Conservation (phyloP, 2,329 filamentous ascomycete species). For the Arachnomyces sp. region DNA sequence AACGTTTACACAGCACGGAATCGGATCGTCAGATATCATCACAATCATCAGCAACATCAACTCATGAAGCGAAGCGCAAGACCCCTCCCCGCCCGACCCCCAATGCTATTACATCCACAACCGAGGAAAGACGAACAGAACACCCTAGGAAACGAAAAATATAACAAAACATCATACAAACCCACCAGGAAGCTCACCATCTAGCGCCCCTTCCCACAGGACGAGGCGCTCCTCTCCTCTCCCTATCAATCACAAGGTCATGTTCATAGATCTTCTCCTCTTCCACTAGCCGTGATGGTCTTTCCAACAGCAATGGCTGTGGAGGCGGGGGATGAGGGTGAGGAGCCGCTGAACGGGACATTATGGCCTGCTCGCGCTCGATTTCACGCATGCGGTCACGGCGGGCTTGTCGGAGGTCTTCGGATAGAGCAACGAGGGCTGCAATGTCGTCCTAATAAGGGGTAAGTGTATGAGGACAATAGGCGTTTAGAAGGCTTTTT, state of each 20-base stretch:
- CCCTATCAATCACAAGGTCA: slow-evolving; percentile 16
- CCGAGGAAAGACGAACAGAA: too few species aligned
- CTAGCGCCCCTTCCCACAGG: neutral
- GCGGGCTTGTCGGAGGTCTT: slow-evolving; percentile 65
- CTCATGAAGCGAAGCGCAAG: too few species aligned
- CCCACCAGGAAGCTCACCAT: neutral
- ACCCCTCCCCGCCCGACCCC: too few species aligned
- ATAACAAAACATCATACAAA: too few species aligned
- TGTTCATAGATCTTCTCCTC: slow-evolving; percentile 20
- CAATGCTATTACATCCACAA: too few species aligned
- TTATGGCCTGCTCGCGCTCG: slow-evolving; percentile 35
- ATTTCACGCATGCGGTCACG: slow-evolving; percentile 53
- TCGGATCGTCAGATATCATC: too few species aligned
- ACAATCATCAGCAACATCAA: too few species aligned
- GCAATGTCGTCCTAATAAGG: slow-evolving; percentile 69
- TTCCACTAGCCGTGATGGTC: slow-evolving; percentile 12
- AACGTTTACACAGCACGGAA: too few species aligned
- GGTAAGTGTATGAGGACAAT: neutral
- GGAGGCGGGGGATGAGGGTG: slow-evolving; percentile 13
- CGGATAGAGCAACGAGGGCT: slow-evolving; percentile 70
- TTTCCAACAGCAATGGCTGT: slow-evolving; percentile 13
- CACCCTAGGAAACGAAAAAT: too few species aligned
- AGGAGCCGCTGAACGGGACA: slow-evolving; percentile 15
- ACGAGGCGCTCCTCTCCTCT: slow-evolving; percentile 8
- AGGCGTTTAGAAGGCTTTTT: neutral